These are phyloP conservation scores for Hanseniaspora vineae DNA, from an alignment of 805 yeast genomes.

Conservation along the genomic window DNA sequence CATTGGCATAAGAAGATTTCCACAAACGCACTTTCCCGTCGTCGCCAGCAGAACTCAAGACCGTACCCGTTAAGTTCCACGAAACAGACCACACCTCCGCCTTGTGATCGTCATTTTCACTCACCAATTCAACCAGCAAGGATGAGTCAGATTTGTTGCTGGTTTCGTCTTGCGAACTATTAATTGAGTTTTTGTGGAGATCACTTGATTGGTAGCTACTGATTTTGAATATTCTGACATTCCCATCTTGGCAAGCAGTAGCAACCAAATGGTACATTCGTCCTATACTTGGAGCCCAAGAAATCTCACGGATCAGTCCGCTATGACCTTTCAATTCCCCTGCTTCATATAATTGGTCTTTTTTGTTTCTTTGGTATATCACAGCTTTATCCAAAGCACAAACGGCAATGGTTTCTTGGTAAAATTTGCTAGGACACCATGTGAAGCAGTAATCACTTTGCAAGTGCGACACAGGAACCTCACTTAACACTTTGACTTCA, in stretches of 20 bases:
- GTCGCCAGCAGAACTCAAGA: slow-evolving; percentile 87
- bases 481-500: slow-evolving; percentile 50
- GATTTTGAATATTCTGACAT: slow-evolving; percentile 71
- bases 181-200: slow-evolving; percentile 3
- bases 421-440: slow-evolving; percentile 84
- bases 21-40: slow-evolving; percentile 87
- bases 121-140: slow-evolving; percentile 43
- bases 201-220: slow-evolving; percentile 26
- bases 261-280: slow-evolving; percentile 79
- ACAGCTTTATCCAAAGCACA: slow-evolving; percentile 81
- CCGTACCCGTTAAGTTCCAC: slow-evolving; percentile 92
- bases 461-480: slow-evolving; percentile 58
- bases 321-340: slow-evolving; percentile 70
- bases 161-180: background rate
- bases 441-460: slow-evolving; percentile 77
- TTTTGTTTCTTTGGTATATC: slow-evolving; percentile 45
- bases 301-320: slow-evolving; percentile 74
- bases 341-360: slow-evolving; percentile 40
- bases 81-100: slow-evolving; percentile 93
- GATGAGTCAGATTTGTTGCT: background rate
- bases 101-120: slow-evolving; percentile 62
- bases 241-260: slow-evolving; percentile 93
- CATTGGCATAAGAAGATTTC: slow-evolving; percentile 77
- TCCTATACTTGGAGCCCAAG: slow-evolving; percentile 98
- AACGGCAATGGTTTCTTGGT: slow-evolving; percentile 68